Conservation (phyloP, 1,284 basidiomycete species). For the Ganoderma boninense region DNA sequence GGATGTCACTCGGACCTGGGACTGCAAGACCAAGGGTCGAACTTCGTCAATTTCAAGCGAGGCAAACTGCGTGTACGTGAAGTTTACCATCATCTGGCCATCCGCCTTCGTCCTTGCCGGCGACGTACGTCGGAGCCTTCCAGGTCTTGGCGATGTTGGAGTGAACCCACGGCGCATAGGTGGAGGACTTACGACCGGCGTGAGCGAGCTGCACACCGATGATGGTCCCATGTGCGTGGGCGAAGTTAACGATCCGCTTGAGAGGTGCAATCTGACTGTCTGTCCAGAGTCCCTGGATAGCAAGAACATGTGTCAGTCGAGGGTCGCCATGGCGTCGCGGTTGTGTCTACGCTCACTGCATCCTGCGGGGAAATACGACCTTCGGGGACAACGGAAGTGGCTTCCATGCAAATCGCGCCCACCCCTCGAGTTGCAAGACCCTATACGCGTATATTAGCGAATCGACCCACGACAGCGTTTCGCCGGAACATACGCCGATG, state of each 20-base stretch:
- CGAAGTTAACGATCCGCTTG: constrained; percentile 77
- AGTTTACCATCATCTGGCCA: constrained; percentile 69
- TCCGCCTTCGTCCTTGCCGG: constrained; percentile 63
- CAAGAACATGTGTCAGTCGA: neutral
- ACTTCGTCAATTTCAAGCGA: neutral
- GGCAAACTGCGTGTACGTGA: neutral
- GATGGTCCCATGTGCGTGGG: constrained; percentile 74
- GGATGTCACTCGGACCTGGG: constrained; percentile 59
- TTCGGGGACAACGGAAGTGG: constrained; percentile 65
- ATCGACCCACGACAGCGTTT: neutral
- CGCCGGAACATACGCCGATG: constrained; percentile 49
- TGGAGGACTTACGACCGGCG: constrained; percentile 79
- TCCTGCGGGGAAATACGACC: constrained; percentile 64
- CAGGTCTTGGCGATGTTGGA: constrained; percentile 39
- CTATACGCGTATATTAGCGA: constrained; percentile 37
- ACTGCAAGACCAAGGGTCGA: constrained; percentile 36
- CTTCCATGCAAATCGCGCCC: constrained; percentile 70
- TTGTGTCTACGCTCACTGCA: constrained; percentile 29
- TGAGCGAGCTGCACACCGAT: constrained; percentile 87
- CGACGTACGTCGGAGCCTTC: constrained; percentile 36
- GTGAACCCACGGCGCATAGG: constrained; percentile 64
- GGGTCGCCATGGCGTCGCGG: neutral
- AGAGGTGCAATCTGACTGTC: constrained; percentile 77
- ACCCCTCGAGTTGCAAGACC: constrained; percentile 67
- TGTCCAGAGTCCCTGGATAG: constrained; percentile 71